phyloP scores from a whole-genome alignment of 257 asterid species.

The Plantago major region DNA sequence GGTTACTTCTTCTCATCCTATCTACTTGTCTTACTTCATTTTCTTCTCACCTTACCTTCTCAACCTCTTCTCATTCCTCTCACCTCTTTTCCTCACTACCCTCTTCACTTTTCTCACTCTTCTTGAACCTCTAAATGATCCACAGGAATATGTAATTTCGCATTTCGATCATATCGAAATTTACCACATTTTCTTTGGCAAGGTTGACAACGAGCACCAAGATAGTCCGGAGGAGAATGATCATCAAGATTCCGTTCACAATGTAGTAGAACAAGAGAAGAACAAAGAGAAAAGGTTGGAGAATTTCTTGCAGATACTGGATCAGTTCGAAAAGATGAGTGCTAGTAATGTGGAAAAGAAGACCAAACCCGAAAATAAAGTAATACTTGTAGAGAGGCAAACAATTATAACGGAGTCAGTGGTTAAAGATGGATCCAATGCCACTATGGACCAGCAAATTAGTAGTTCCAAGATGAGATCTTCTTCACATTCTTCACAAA shows the following conservation, averaged over 20 bases:
- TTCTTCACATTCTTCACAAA: conserved; percentile 31
- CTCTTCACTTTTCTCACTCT: conserved; percentile 33
- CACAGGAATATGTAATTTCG: conserved; percentile 6
- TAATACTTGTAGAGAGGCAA: conserved; percentile 19
- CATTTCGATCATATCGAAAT: conserved; percentile 40
- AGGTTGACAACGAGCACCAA: conserved; percentile 17
- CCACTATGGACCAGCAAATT: conserved; percentile 12
- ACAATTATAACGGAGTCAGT: background rate
- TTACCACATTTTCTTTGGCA: conserved; percentile 42
- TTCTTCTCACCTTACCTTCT: conserved; percentile 64
- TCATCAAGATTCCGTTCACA: too few relatives aligned
- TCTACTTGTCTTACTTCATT: conserved; percentile 53
- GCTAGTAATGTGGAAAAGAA: conserved; percentile 22
- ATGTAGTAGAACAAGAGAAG: background rate
- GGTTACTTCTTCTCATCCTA: conserved; percentile 58
- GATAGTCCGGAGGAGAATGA: background rate
- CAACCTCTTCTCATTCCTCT: conserved; percentile 53
- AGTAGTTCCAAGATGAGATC: conserved; percentile 14
- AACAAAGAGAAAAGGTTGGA: conserved; percentile 34
- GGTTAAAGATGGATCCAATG: conserved; percentile 41
- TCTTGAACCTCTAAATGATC: conserved; percentile 9
- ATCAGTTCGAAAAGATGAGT: conserved; percentile 33
- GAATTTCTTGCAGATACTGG: conserved; percentile 37
- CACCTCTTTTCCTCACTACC: conserved; percentile 68
- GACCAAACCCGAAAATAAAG: conserved; percentile 25